phyloP scores from a whole-genome alignment of 768 basidiomycete species.

The Mycena galericulata region DNA sequence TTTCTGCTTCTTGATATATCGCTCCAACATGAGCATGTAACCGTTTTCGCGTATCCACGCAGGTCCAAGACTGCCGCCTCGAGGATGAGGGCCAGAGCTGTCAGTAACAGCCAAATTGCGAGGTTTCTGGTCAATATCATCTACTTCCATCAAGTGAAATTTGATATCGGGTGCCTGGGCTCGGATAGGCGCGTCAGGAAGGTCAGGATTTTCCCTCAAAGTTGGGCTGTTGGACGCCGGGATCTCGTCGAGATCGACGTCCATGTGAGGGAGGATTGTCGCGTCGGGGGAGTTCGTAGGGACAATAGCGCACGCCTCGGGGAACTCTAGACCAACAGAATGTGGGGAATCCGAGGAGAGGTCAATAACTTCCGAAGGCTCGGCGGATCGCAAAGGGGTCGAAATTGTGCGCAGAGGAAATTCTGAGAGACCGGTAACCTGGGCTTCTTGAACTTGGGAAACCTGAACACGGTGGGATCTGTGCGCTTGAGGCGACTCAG shows the following conservation, averaged over 20 bases:
- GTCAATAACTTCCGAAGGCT: conserved; percentile 1
- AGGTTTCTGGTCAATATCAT: conserved; percentile 18
- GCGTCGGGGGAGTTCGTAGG: neutral
- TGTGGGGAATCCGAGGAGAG: conserved; percentile 20
- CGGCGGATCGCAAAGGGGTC: neutral
- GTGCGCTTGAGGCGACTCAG: conserved; percentile 3
- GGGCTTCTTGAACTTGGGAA: neutral
- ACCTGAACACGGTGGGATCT: neutral
- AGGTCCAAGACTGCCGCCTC: conserved; percentile 22
- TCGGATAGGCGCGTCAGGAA: conserved; percentile 1
- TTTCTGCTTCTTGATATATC: conserved; percentile 12
- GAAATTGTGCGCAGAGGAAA: neutral
- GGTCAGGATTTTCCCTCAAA: neutral
- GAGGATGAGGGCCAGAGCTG: neutral
- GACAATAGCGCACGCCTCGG: neutral
- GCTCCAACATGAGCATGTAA: conserved; percentile 1
- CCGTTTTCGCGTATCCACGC: conserved; percentile 21
- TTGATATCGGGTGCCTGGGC: neutral
- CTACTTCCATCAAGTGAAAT: conserved; percentile 5
- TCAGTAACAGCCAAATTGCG: conserved; percentile 5
- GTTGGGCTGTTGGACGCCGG: neutral
- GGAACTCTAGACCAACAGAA: neutral
- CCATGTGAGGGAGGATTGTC: neutral
- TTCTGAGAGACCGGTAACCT: conserved; percentile 8
- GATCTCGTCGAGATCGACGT: neutral